Evolutionary conservation across 2,329 filamentous ascomycete species (phyloP), one percentile per base, ranked within the genome.

Genomic region (Sclerotinia borealis): DNA sequence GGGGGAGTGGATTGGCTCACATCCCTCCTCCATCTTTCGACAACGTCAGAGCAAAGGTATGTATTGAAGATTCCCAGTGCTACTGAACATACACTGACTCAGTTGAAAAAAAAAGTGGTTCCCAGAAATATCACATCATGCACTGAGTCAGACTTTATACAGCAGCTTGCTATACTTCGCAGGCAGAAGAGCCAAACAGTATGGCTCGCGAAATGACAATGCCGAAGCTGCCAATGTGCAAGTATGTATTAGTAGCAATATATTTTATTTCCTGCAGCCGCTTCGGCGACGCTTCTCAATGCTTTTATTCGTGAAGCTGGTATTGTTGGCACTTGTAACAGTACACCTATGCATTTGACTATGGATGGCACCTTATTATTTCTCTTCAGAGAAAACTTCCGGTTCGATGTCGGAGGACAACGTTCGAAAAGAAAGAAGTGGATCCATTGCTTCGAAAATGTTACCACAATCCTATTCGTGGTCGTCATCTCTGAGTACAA

Each of bases 401-500:
- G 27, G 17, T 3, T 48, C 15, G 15, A 2, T 29, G 1, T 19
- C 47, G 7, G 25, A 75, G 15, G 17, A 15, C 8, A 48, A 0
- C 3, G 6, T 68, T 90, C 88, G 13, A 88, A 91, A 76, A 83
- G 88, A 67, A 91, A 90, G 80, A 91, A 91, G 77, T 91, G 88
- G 88, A 90, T 91, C 59, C 88, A 91, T 71, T 89, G 88, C 71
- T 91, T 91, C 72, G 88, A 91, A 73, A 89, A 89, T 66, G 88
- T 91, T 34, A 93, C 93, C 72, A 93, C 91, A 70, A 83, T 98
- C 61, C 82, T 98, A 43, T 98, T 98, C 79, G 84, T 98, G 68
- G 93, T 96, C 59, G 93, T 93, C 63, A 93, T 98, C 70, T 97
- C 93, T 66, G 95, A 93, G 66, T 98, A 98, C 76, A 93, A 98